phyloP scores from a whole-genome alignment of 1,284 basidiomycete genomes.

The Stygiomarasmius scandens region DNA sequence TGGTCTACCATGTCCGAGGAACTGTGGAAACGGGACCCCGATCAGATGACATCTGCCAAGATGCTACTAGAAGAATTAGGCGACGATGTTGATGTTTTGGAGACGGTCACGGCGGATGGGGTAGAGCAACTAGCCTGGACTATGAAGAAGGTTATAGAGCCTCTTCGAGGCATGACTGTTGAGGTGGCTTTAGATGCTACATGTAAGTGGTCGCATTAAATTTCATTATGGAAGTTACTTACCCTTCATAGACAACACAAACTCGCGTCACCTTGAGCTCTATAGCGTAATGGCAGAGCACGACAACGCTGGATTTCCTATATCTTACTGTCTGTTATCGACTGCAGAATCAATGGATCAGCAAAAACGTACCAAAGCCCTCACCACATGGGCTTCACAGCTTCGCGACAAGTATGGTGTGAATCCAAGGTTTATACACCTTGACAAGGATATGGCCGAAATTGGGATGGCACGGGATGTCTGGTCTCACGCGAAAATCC shows the following conservation, averaged over 20 bases:
- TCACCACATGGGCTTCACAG: constrained; percentile 21
- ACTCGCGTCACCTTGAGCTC: constrained; percentile 27
- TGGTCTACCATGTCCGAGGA: constrained; percentile 14
- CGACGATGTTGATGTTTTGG: constrained; percentile 1
- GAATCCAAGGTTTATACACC: constrained; percentile 26
- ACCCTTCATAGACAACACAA: constrained; percentile 22
- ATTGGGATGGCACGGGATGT: constrained; percentile 22
- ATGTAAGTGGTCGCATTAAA: constrained; percentile 48
- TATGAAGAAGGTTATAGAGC: not conserved
- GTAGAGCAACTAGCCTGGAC: constrained; percentile 3
- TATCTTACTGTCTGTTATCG: constrained; percentile 29
- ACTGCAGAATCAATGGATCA: constrained; percentile 23
- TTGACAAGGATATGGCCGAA: constrained; percentile 30
- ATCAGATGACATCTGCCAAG: constrained; percentile 2
- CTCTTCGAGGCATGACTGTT: not conserved
- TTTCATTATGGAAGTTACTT: not conserved
- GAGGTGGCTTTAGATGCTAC: constrained; percentile 53
- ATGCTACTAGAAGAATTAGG: constrained; percentile 1
- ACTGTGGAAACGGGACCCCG: constrained; percentile 4
- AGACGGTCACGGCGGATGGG: not conserved
- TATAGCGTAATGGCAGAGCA: constrained; percentile 29
- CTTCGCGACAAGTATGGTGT: constrained; percentile 25
- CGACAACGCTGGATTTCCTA: constrained; percentile 28
- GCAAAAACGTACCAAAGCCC: constrained; percentile 23
- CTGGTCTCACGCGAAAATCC: constrained; percentile 24